Conservation (phyloP, 2,329 filamentous ascomycete genomes). For the Hypoxylon sp. region DNA sequence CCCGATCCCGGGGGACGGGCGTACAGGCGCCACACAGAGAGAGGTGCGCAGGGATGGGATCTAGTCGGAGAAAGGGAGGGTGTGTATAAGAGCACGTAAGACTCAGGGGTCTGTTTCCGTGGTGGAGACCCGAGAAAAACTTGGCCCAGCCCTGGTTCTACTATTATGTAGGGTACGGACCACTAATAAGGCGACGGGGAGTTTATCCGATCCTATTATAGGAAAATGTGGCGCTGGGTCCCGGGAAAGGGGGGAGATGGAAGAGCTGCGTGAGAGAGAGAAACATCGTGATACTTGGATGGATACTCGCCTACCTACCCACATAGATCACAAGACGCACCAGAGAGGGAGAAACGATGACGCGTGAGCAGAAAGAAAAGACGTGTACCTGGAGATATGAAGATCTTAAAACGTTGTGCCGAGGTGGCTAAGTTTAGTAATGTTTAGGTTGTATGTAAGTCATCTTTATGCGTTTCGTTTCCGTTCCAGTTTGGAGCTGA, state of each 20-base stretch:
- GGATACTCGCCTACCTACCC: neutral
- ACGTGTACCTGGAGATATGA: neutral
- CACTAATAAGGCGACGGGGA: constrained; percentile 2
- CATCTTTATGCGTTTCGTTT: constrained; percentile 44
- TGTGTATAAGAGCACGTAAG: constrained; percentile 3
- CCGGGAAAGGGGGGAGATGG: neutral
- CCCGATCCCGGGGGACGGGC: constrained; percentile 2
- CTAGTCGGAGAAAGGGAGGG: constrained; percentile 4
- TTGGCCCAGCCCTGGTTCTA: constrained; percentile 1
- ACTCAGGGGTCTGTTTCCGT: constrained; percentile 23
- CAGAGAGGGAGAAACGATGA: neutral
- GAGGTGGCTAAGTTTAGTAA: constrained; percentile 14
- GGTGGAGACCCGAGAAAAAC: constrained; percentile 4
- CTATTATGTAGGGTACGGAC: neutral
- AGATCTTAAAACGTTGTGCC: constrained; percentile 16
- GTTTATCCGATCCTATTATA: constrained; percentile 27
- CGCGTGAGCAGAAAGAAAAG: neutral
- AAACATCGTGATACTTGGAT: neutral
- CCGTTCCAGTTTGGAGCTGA: constrained; percentile 28
- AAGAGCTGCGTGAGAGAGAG: neutral
- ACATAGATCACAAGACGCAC: neutral
- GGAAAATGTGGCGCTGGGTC: constrained; percentile 11
- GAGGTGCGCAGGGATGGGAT: neutral
- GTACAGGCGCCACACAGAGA: neutral
- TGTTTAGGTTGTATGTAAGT: constrained; percentile 9